Evolutionary conservation across 805 yeast species (phyloP), one percentile per base, ranked within the genome.

Genomic region (Lachancea meyersii): DNA sequence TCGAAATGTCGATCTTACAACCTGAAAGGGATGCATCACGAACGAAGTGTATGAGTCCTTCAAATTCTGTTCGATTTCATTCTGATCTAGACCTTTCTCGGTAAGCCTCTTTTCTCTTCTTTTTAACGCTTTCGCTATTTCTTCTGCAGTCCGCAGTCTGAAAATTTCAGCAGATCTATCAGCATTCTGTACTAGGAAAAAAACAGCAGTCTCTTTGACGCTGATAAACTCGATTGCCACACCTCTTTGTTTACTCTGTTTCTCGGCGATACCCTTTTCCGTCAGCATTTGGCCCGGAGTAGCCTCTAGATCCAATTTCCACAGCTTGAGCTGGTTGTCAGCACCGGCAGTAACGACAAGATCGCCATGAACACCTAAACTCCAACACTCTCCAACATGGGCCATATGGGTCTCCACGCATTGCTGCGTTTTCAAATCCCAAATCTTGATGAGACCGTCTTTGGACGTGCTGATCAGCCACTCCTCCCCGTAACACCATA

Each of bases 381-480:
- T 70, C 97, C 97, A 93, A 67, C 96, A 86, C 63, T 93, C 97
- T 45, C 91, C 89, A 18, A 84, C 73, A 60, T 87, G 96, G 0
- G 97, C 96, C 48, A 88, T 79, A 60, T 89, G 97, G 1, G 97
- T 89, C 60, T 93, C 99, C 4, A 88, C 70, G 64, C 97, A 86
- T 60, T 87, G 95, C 59, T 85, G 87, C 3, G 93, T 68, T 54
- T 80, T 82, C 52, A 93, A 65, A 57, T 93, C 97, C 99, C 99
- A 93, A 27, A 93, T 64, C 60, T 93, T 93, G 51, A 93, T 72
- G 38, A 88, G 68, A 0, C 97, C 97, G 60, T 93, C 99, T 57
- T 88, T 89, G 1, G 94, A 76, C 0, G 82, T 79, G 51, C 88
- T 79, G 16, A 88, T 51, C 14, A 93, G 64, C 75, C 83, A 87